phyloP scores from a whole-genome alignment of 176 grass and related monocot species.

The Raddia distichophylla region DNA sequence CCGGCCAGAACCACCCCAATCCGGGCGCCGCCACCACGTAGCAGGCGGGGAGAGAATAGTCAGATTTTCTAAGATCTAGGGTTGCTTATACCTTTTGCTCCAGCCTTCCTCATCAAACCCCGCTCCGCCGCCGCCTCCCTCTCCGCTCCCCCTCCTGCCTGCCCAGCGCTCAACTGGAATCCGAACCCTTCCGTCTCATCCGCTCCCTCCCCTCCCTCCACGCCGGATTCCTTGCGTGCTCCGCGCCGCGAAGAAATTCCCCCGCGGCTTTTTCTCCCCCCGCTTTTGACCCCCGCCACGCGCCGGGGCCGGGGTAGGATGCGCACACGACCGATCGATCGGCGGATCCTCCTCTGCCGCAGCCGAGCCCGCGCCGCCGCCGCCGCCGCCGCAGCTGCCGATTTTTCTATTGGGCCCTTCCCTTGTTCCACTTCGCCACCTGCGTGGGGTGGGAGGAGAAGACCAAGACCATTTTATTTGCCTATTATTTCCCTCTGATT shows the following conservation, averaged over 20 bases:
- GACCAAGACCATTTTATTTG: constrained; percentile 40
- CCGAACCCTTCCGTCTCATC: constrained; percentile 30
- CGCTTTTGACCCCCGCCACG: constrained; percentile 32
- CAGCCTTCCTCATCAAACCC: constrained; percentile 58
- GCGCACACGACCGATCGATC: constrained; percentile 14
- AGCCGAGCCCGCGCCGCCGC: background rate
- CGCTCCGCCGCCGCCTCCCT: constrained; percentile 13
- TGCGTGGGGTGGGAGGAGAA: constrained; percentile 38
- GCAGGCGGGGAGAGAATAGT: constrained; percentile 36
- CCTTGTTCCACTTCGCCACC: constrained; percentile 60
- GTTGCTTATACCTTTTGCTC: constrained; percentile 60
- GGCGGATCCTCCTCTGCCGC: background rate
- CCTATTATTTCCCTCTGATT: constrained; percentile 42
- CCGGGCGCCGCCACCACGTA: constrained; percentile 16
- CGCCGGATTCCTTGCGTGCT: constrained; percentile 54
- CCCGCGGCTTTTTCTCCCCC: constrained; percentile 7
- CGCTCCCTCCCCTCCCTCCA: constrained; percentile 11
- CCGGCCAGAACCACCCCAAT: constrained; percentile 7
- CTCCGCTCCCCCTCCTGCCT: constrained; percentile 6
- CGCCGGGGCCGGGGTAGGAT: background rate
- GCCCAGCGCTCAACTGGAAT: constrained; percentile 28
- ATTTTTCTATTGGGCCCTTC: constrained; percentile 42
- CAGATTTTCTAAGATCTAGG: constrained; percentile 66
- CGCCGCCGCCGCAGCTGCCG: constrained; percentile 20
- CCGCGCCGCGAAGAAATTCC: constrained; percentile 42